Evolutionary conservation across 2,329 filamentous ascomycete species (phyloP).

Genomic region (Hymenotorrendiella dingleyae): DNA sequence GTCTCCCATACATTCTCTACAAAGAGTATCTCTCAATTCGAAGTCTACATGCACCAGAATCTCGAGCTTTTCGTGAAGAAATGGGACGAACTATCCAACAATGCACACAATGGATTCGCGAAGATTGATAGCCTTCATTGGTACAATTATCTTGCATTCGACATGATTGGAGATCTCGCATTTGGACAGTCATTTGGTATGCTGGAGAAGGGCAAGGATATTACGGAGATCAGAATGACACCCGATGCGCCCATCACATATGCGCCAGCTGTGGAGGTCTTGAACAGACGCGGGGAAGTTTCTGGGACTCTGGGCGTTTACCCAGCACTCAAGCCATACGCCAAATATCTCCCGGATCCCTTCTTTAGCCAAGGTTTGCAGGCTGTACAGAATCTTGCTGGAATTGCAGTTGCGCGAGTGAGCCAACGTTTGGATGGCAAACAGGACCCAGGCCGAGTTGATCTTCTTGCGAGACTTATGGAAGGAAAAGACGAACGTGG

Average conservation of each 20-base stretch:
- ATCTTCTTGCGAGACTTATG: constrained; percentile 78
- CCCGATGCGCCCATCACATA: constrained; percentile 59
- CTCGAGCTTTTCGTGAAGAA: constrained; percentile 66
- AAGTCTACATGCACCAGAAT: constrained; percentile 81
- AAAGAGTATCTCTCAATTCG: constrained; percentile 77
- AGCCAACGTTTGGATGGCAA: constrained; percentile 64
- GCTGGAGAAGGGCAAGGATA: constrained; percentile 69
- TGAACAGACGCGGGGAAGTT: constrained; percentile 84
- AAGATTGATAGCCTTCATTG: constrained; percentile 69
- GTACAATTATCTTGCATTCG: constrained; percentile 64
- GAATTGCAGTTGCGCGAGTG: constrained; percentile 81
- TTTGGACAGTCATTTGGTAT: constrained; percentile 80
- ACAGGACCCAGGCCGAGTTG: constrained; percentile 63
- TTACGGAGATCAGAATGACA: constrained; percentile 64
- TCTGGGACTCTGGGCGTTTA: constrained; percentile 72
- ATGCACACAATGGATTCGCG: constrained; percentile 41
- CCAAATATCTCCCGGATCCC: constrained; percentile 71
- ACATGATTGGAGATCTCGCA: constrained; percentile 51
- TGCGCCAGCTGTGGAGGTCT: constrained; percentile 76
- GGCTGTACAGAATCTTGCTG: constrained; percentile 74
- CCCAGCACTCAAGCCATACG: constrained; percentile 71
- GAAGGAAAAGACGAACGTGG: constrained; percentile 79
- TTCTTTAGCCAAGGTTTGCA: constrained; percentile 72
- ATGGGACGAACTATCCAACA: constrained; percentile 60
- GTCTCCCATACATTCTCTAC: constrained; percentile 81